phyloP scores from a whole-genome alignment of 805 yeast species.

The Candida caryicola region DNA sequence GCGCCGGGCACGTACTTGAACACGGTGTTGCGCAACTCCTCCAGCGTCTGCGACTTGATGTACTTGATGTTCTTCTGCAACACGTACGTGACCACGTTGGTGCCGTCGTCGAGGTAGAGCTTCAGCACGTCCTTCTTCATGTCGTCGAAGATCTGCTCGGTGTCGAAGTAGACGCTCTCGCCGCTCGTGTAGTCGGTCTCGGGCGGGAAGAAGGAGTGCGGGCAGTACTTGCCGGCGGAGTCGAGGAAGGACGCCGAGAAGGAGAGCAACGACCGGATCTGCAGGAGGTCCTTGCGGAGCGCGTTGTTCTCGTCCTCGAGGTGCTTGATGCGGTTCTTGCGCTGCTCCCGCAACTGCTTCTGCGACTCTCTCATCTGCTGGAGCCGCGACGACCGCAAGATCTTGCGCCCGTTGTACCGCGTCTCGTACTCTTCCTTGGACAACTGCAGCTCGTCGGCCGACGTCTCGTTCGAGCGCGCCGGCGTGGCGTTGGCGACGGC shows the following conservation, averaged over 20 bases:
- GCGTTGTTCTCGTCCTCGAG: conserved; percentile 3
- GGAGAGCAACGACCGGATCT: neutral
- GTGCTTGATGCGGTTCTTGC: conserved; percentile 2
- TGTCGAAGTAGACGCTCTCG: neutral
- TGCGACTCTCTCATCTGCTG: conserved; percentile 9
- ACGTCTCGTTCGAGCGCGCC: too few relatives aligned
- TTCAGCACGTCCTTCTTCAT: conserved; percentile 1
- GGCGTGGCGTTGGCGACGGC: too few relatives aligned
- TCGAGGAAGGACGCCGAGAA: neutral
- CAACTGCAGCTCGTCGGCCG: too few relatives aligned
- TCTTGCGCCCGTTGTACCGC: conserved; percentile 2
- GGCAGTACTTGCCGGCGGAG: neutral
- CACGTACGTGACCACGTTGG: neutral
- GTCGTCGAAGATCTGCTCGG: neutral
- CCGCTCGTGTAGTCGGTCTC: neutral
- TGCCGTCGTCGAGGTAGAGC: conserved; percentile 3
- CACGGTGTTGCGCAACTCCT: neutral
- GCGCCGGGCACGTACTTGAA: conserved; percentile 2
- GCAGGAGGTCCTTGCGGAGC: neutral
- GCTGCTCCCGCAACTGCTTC: conserved; percentile 5
- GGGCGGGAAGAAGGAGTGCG: neutral
- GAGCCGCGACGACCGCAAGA: conserved; percentile 1
- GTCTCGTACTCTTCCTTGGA: neutral
- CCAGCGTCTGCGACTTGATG: neutral
- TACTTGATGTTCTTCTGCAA: neutral